A percentile compares a stretch with the other conserved stretches of the same genome.
phyloP scores from a whole-genome alignment of 2,329 filamentous ascomycete species.

The Parasarocladium wereldwijsianum region DNA sequence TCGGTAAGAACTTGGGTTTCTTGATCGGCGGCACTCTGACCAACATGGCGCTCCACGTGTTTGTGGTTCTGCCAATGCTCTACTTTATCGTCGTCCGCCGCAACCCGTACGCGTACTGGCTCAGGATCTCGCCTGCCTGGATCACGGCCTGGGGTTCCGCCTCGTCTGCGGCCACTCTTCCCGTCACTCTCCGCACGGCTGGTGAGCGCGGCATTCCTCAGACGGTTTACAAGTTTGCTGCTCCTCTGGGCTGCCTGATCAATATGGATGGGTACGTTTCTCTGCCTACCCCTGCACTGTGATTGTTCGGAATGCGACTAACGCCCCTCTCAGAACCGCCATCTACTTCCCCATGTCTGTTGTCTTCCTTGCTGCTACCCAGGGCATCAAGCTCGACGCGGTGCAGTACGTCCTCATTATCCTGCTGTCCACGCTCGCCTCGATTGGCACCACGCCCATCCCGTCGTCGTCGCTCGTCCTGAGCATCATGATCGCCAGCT shows the following conservation, averaged over 20 bases:
- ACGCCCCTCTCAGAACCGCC: conserved; percentile 22
- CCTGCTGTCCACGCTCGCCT: conserved; percentile 32
- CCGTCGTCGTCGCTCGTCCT: conserved; percentile 35
- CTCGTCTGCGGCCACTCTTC: conserved; percentile 35
- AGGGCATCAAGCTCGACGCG: conserved; percentile 25
- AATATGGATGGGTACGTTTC: conserved; percentile 30
- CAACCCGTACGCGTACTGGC: conserved; percentile 33
- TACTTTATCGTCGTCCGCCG: conserved; percentile 24
- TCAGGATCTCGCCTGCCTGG: conserved; percentile 34
- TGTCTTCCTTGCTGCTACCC: conserved; percentile 35
- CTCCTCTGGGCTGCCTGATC: conserved; percentile 32
- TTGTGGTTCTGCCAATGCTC: conserved; percentile 28
- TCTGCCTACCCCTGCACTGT: neutral
- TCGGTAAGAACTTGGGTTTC: conserved; percentile 33
- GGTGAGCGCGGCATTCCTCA: conserved; percentile 24
- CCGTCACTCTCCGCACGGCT: conserved; percentile 29
- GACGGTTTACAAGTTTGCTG: conserved; percentile 27
- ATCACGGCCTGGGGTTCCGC: conserved; percentile 39
- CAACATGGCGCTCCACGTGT: conserved; percentile 30
- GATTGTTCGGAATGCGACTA: conserved; percentile 4
- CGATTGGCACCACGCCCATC: conserved; percentile 38
- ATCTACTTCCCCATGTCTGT: conserved; percentile 40
- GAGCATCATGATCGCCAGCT: conserved; percentile 33
- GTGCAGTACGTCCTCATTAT: conserved; percentile 33
- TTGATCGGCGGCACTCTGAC: conserved; percentile 30